Conservation (phyloP, 2,329 filamentous ascomycete species). For the Cercospora beticola region DNA sequence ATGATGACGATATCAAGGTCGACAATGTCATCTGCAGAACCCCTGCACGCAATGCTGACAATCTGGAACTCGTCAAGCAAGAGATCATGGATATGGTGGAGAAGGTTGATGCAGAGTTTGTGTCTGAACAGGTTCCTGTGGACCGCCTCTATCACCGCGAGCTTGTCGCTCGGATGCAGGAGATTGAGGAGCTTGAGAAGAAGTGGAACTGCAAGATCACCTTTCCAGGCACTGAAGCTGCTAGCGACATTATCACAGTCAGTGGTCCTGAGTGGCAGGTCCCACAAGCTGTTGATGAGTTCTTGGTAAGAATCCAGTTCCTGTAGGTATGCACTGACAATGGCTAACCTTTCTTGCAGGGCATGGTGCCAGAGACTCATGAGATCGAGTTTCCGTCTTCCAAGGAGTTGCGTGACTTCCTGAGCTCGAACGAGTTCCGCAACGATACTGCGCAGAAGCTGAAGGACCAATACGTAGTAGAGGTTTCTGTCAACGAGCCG, state of each 20-base stretch:
- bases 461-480: slow-evolving; percentile 87
- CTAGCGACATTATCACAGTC: slow-evolving; percentile 92
- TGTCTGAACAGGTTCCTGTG: slow-evolving; percentile 87
- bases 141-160: slow-evolving; percentile 95
- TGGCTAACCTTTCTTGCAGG: slow-evolving; percentile 51
- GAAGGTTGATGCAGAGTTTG: slow-evolving; percentile 94
- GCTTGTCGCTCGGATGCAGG: slow-evolving; percentile 79
- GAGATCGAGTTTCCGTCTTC: slow-evolving; percentile 81
- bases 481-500: slow-evolving; percentile 67
- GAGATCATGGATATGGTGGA: slow-evolving; percentile 99
- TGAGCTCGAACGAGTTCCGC: slow-evolving; percentile 78
- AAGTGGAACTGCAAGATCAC: slow-evolving; percentile 99
- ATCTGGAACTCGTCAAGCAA: slow-evolving; percentile 93
- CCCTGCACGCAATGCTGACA: slow-evolving; percentile 93
- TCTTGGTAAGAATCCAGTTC: slow-evolving; percentile 60
- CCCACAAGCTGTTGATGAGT: slow-evolving; percentile 91
- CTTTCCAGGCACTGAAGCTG: slow-evolving; percentile 95
- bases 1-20: slow-evolving; percentile 97
- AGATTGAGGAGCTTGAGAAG: slow-evolving; percentile 94
- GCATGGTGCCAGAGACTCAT: slow-evolving; percentile 96
- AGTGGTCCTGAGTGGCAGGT: slow-evolving; percentile 98
- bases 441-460: slow-evolving; percentile 79
- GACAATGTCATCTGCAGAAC: slow-evolving; percentile 99
- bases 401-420: slow-evolving; percentile 72
- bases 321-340: background rate